A percentile compares a stretch with the other conserved stretches of the same genome.
phyloP scores from a whole-genome alignment of 441 rosid genomes.

The Populus hybrid region DNA sequence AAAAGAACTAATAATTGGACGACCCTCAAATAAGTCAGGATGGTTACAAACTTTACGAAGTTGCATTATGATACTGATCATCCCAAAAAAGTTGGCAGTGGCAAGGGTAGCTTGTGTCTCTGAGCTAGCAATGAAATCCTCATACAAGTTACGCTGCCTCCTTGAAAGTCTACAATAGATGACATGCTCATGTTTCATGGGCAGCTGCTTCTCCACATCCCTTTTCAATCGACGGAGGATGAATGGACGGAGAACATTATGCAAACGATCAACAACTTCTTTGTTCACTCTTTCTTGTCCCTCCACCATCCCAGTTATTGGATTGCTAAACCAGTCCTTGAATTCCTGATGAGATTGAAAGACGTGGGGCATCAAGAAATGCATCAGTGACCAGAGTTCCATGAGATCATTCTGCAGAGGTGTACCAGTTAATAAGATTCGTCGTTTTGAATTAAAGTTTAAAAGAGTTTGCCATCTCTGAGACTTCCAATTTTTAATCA shows the following conservation, averaged over 20 bases:
- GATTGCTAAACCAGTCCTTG: slow-evolving; percentile 99
- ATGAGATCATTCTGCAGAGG: slow-evolving; percentile 99
- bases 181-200: slow-evolving; percentile 91
- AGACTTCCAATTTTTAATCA: slow-evolving; percentile 99
- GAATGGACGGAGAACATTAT: slow-evolving; percentile 99
- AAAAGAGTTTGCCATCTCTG: slow-evolving; percentile 99
- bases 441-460: slow-evolving; percentile 97
- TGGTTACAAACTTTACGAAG: slow-evolving; percentile 99
- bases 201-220: slow-evolving; percentile 99
- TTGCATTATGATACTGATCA: slow-evolving; percentile 99
- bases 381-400: slow-evolving; percentile 99
- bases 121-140: slow-evolving; percentile 99
- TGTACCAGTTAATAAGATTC: slow-evolving; percentile 96
- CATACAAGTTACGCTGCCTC: slow-evolving; percentile 98
- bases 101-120: slow-evolving; percentile 99
- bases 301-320: slow-evolving; percentile 99
- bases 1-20: slow-evolving; percentile 96
- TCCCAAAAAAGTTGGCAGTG: slow-evolving; percentile 95
- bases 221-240: slow-evolving; percentile 93
- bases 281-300: slow-evolving; percentile 98
- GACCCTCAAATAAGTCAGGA: slow-evolving; percentile 99
- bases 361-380: slow-evolving; percentile 98
- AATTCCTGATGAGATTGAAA: slow-evolving; percentile 99
- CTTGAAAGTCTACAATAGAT: slow-evolving; percentile 90
- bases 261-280: slow-evolving; percentile 98